Percentiles rank a stretch among this genome's conserved stretches.
Conservation (phyloP, 139 green algal species). For the Coccomyxa sp. region DNA sequence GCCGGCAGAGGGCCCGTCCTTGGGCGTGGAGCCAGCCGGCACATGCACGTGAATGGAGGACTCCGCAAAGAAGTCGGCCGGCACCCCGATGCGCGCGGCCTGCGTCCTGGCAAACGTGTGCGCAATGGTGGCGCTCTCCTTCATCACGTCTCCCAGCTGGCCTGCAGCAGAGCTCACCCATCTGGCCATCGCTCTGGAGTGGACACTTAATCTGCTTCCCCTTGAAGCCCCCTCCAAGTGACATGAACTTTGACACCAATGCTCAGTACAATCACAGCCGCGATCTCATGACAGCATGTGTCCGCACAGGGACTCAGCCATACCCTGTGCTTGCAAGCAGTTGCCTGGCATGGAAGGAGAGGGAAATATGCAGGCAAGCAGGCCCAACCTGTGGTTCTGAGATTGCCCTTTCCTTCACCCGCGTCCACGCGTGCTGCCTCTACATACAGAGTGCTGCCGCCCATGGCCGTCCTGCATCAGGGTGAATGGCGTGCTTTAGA, state of each 20-base stretch:
- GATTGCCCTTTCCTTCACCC: constrained; percentile 55
- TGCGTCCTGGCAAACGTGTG: constrained; percentile 84
- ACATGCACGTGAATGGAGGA: constrained; percentile 91
- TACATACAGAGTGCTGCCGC: constrained; percentile 88
- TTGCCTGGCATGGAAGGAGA: too few relatives aligned
- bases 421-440: constrained; percentile 76
- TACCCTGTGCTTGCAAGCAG: too few relatives aligned
- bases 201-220: too few relatives aligned
- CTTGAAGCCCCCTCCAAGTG: too few relatives aligned
- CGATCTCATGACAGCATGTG: too few relatives aligned
- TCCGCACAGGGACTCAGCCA: too few relatives aligned
- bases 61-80: constrained; percentile 48
- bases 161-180: too few relatives aligned
- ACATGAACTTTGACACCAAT: too few relatives aligned
- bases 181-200: too few relatives aligned
- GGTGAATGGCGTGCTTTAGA: too few relatives aligned
- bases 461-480: constrained; percentile 71
- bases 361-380: background rate
- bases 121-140: constrained; percentile 87
- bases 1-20: constrained; percentile 88
- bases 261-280: too few relatives aligned
- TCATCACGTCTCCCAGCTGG: constrained; percentile 97
- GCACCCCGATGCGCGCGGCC: constrained; percentile 17
- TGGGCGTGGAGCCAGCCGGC: constrained; percentile 87
- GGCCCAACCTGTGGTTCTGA: constrained; percentile 35